These are phyloP conservation scores for Zymoseptoria brevis DNA, from an alignment of 2,329 filamentous ascomycete species.

Conservation along the genomic window DNA sequence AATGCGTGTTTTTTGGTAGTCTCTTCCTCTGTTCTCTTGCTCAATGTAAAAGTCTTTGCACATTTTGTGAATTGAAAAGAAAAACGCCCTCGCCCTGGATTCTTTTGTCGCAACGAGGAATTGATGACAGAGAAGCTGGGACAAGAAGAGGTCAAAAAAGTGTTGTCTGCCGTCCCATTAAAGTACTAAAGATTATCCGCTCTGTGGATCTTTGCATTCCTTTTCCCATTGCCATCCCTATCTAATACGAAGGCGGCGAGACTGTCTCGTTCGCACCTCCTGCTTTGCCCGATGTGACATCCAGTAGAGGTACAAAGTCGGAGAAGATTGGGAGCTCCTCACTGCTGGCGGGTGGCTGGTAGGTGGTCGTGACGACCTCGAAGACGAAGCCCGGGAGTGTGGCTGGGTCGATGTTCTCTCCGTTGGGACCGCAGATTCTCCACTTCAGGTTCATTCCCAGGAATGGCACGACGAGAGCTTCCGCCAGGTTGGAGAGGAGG, in stretches of 20 bases:
- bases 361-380: conserved; percentile 30
- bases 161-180: not conserved
- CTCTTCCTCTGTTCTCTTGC: not conserved
- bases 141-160: not conserved
- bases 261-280: conserved; percentile 15
- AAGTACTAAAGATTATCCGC: not conserved
- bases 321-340: conserved; percentile 19
- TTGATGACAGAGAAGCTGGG: not conserved
- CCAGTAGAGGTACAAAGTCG: conserved; percentile 17
- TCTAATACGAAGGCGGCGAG: not conserved
- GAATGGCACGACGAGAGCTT: conserved; percentile 23
- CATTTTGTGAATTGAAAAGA: not conserved
- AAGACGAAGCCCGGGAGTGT: conserved; percentile 33
- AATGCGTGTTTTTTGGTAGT: not conserved
- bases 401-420: conserved; percentile 25
- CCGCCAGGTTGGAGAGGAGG: conserved; percentile 25
- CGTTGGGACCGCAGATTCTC: conserved; percentile 27
- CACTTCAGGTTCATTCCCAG: conserved; percentile 28
- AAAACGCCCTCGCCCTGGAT: too few species aligned
- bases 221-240: not conserved
- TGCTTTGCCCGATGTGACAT: conserved; percentile 21
- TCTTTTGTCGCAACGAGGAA: too few species aligned
- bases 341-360: conserved; percentile 9
- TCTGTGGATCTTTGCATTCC: not conserved
- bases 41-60: not conserved